phyloP scores from a whole-genome alignment of 441 rosid species.

The Viola pubescens region DNA sequence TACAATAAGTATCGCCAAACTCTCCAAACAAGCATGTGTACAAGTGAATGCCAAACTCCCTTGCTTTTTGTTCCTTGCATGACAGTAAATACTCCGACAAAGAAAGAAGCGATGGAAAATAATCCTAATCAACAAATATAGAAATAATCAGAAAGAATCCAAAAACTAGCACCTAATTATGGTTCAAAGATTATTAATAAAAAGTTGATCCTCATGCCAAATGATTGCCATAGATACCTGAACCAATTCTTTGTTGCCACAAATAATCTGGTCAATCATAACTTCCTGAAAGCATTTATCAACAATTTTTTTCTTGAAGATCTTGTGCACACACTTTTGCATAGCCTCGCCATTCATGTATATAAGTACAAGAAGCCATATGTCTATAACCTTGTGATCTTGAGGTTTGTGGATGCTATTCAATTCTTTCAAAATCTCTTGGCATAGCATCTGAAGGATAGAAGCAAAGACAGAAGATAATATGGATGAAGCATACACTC shows the following conservation, averaged over 20 bases:
- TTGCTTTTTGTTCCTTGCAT: conserved; percentile 73
- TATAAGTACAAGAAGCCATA: conserved; percentile 72
- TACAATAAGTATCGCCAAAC: conserved; percentile 48
- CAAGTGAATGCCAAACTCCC: conserved; percentile 58
- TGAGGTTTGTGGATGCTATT: conserved; percentile 52
- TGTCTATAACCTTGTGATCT: conserved; percentile 70
- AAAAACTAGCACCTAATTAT: conserved; percentile 9
- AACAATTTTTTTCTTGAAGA: conserved; percentile 66
- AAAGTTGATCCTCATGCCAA: conserved; percentile 8
- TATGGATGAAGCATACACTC: conserved; percentile 7
- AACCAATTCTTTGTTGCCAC: conserved; percentile 57
- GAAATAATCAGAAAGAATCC: conserved; percentile 15
- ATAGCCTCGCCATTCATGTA: conserved; percentile 54
- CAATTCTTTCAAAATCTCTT: conserved; percentile 71
- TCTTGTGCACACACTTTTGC: conserved; percentile 50
- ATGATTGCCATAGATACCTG: conserved; percentile 36
- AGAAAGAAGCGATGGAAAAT: conserved; percentile 62
- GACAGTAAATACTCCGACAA: conserved; percentile 64
- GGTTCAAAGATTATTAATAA: conserved; percentile 10
- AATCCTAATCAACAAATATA: conserved; percentile 38
- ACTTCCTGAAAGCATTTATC: conserved; percentile 54
- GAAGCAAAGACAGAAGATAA: conserved; percentile 14
- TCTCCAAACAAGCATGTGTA: conserved; percentile 59
- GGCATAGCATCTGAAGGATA: conserved; percentile 54
- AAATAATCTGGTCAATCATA: conserved; percentile 67